A percentile compares a stretch with the other conserved stretches of the same genome.
phyloP scores from a whole-genome alignment of 305 asterid genomes.

The Rubia peregrina region DNA sequence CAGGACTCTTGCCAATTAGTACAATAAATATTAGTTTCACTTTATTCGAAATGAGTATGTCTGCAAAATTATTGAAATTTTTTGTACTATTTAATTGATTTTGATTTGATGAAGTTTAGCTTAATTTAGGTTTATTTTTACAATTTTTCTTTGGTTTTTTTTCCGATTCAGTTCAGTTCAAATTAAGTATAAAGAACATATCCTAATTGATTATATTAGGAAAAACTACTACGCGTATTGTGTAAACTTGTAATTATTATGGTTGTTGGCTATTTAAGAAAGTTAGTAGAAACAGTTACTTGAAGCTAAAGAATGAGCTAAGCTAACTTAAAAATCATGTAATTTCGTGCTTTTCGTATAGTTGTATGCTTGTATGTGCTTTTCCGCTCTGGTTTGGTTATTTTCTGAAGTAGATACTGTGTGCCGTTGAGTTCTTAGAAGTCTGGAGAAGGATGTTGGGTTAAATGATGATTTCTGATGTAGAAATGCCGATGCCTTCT shows the following conservation, averaged over 20 bases:
- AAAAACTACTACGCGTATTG: neutral
- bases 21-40: conserved; percentile 30
- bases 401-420: neutral
- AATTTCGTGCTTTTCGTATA: neutral
- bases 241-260: neutral
- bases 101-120: no score
- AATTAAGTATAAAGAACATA: neutral
- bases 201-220: neutral
- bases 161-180: neutral
- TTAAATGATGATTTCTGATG: neutral
- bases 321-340: neutral
- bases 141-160: no score
- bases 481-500: no score
- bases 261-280: neutral
- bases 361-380: neutral
- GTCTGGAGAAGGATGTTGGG: neutral
- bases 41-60: neutral
- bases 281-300: neutral
- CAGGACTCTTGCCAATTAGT: conserved; percentile 65
- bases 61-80: neutral
- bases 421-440: neutral
- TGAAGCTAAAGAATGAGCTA: neutral
- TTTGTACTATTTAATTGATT: neutral
- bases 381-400: neutral
- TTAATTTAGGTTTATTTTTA: no score